Evolutionary conservation across 345 rosid genomes (phyloP), one percentile per base, ranked within the genome.

Genomic region (Eucalyptus erythrocorys): DNA sequence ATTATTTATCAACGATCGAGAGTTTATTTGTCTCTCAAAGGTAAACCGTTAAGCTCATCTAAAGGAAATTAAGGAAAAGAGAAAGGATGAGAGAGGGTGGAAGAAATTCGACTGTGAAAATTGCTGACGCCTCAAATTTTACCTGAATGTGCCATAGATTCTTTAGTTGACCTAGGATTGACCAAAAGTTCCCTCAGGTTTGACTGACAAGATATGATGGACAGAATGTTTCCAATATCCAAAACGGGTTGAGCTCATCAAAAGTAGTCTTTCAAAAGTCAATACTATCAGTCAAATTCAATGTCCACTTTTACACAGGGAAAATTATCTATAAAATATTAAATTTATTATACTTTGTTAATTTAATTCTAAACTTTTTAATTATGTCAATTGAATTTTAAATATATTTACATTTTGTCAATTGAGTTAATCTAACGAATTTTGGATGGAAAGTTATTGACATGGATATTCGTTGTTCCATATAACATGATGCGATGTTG

Each of bases 401-500:
- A 0, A 24, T 26, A 10, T 55, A 4, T 22, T 24, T 4, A 55
- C 1, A 0, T 22, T 55, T 55, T 55, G 1, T 22, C 6, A 55
- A 55, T 55, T 10, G 6, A 55, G 30, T 55, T 10, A 10, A 8
- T 21, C 1, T 21, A 51, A 19, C 1, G 2, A 51, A 7, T 21
- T 51, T 51, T 51, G 57, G 26, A 55, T 55, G 30, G 5, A 55
- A 55, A 24, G 10, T 55, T 5, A 26, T 2, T 55, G 3, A 55
- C 6, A 55, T 4, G 13, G 13, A 55, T 1, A 0, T 55, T 10
- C 3, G 1, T 0, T 9, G 0, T 4, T 55, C 0, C 12, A 55
- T 8, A 9, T 24, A 1, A 0, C 13, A 24, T 26, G 13, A 0
- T 0, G 6, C 0, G 6, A 13, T 0, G 1, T 1, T 55, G 12